Percentiles rank a stretch among this genome's conserved stretches.
phyloP scores from a whole-genome alignment of 1,284 basidiomycete genomes.

The Rhodotorula sp. region DNA sequence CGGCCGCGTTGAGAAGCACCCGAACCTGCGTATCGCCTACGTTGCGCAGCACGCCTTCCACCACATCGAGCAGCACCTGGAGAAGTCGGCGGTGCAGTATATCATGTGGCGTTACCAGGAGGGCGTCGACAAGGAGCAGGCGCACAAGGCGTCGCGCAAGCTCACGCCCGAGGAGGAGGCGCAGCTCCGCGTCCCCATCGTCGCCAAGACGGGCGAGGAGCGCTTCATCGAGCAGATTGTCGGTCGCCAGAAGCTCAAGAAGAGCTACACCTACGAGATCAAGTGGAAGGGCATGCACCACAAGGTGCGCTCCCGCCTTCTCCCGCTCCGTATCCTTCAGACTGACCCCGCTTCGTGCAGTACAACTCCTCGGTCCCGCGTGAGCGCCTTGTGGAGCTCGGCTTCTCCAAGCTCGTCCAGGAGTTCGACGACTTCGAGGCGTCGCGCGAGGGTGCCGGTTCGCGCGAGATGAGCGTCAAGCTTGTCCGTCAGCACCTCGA shows the following conservation, averaged over 20 bases:
- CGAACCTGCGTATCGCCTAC: conserved; percentile 91
- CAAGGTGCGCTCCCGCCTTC: conserved; percentile 54
- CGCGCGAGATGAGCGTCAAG: conserved; percentile 76
- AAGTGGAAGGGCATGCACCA: conserved; percentile 96
- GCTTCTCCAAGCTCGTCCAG: conserved; percentile 87
- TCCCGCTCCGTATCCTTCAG: not conserved
- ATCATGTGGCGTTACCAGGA: conserved; percentile 99
- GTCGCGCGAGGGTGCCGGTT: conserved; percentile 86
- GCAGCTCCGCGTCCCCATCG: conserved; percentile 82
- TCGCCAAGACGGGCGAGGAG: conserved; percentile 67
- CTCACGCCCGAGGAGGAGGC: conserved; percentile 85
- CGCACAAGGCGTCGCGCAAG: conserved; percentile 89
- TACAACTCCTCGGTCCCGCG: conserved; percentile 91
- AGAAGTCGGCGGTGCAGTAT: conserved; percentile 93
- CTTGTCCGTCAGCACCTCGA: conserved; percentile 85
- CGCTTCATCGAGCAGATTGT: not conserved
- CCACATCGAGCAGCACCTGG: conserved; percentile 82
- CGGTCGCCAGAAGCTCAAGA: conserved; percentile 94
- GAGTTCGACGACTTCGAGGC: conserved; percentile 98
- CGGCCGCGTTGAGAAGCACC: conserved; percentile 94
- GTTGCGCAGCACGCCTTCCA: conserved; percentile 98
- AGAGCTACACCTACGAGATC: conserved; percentile 59
- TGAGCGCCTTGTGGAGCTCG: conserved; percentile 82
- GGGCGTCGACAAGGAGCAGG: conserved; percentile 92
- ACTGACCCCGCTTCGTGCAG: conserved; percentile 21